Percentiles rank a stretch among this genome's conserved stretches.
These are phyloP conservation scores for Picea glauca DNA, from an alignment of 75 land plant genomes.

Conservation along the genomic window DNA sequence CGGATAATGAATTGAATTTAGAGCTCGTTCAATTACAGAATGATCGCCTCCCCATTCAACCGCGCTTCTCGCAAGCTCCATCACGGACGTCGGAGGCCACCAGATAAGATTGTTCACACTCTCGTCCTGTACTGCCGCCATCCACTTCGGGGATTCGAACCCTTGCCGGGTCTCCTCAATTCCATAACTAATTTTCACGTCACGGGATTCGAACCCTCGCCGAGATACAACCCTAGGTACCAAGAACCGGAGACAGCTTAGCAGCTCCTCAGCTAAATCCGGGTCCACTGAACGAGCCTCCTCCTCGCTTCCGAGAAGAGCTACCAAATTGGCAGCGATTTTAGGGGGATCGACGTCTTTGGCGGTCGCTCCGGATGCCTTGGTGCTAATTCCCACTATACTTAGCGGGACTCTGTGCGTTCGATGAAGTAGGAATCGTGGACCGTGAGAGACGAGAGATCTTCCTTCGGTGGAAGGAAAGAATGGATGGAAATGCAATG, in stretches of 20 bases:
- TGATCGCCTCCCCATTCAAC: conserved; percentile 80
- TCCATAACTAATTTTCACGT: neutral
- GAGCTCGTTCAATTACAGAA: conserved; percentile 36
- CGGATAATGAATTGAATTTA: conserved; percentile 44
- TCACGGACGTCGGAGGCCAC: conserved; percentile 76
- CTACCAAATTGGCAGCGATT: conserved; percentile 39
- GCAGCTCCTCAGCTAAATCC: conserved; percentile 23
- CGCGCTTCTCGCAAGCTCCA: conserved; percentile 63
- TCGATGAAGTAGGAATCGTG: too few relatives aligned
- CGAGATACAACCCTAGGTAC: conserved; percentile 23
- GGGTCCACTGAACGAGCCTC: conserved; percentile 24
- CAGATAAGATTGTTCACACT: conserved; percentile 44
- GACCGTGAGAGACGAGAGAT: too few relatives aligned
- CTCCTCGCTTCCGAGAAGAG: conserved; percentile 32
- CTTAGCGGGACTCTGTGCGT: too few relatives aligned
- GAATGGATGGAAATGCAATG: too few relatives aligned
- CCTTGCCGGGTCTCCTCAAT: neutral
- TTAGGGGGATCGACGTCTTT: conserved; percentile 16
- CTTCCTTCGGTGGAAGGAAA: too few relatives aligned
- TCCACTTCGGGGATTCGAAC: neutral
- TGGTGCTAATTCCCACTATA: too few relatives aligned
- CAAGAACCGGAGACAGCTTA: conserved; percentile 53
- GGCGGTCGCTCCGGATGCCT: too few relatives aligned
- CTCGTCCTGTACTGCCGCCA: neutral
- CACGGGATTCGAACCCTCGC: neutral